Percentiles rank a stretch among this genome's conserved stretches.
phyloP scores from a whole-genome alignment of 2,329 filamentous ascomycete genomes.

The Venturia pyrina region DNA sequence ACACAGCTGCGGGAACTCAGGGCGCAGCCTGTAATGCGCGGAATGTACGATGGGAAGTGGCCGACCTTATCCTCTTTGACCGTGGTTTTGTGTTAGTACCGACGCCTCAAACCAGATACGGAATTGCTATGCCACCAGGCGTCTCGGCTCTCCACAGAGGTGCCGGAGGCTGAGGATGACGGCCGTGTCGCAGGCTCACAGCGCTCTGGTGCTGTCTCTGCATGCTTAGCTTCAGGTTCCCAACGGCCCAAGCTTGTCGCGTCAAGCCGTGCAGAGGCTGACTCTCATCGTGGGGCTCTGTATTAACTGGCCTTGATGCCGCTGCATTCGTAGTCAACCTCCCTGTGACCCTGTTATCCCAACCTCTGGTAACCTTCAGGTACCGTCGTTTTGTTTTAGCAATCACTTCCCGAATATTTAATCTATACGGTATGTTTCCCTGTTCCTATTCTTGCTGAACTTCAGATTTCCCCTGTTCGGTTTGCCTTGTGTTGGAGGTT shows the following conservation, averaged over 20 bases:
- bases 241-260: not conserved
- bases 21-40: not conserved
- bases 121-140: not conserved
- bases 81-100: not conserved
- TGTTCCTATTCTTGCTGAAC: not conserved
- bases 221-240: not conserved
- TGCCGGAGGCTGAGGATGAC: constrained; percentile 5
- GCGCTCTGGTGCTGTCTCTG: not conserved
- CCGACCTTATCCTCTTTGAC: not conserved
- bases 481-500: constrained; percentile 6
- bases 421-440: not conserved
- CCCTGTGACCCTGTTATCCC: not conserved
- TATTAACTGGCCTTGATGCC: constrained; percentile 1
- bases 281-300: not conserved
- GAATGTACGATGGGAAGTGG: not conserved
- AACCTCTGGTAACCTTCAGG: not conserved
- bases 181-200: not conserved
- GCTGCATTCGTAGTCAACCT: not conserved
- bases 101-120: not conserved
- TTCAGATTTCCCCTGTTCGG: not conserved
- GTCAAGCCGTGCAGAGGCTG: constrained; percentile 1
- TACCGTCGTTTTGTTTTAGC: not conserved
- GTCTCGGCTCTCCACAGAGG: not conserved
- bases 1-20: not conserved
- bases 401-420: not conserved